Conservation (phyloP, 345 rosid genomes). For the Pseudoturritis turrita region DNA sequence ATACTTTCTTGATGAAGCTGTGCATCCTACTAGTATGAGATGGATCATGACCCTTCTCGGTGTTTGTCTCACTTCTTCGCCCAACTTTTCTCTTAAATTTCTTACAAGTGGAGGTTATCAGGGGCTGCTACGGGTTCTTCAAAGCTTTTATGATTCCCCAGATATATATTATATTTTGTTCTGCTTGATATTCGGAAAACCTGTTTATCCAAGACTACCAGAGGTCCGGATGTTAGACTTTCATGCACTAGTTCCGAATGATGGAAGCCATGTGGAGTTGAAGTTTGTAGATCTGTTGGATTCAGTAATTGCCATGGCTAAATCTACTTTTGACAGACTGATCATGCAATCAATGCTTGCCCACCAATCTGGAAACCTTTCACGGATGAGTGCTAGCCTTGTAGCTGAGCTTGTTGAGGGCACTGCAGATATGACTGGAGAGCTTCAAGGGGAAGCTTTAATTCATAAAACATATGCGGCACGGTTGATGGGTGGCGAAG, state of each 20-base stretch:
- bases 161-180: constrained; percentile 91
- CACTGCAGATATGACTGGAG: constrained; percentile 67
- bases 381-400: constrained; percentile 67
- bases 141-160: constrained; percentile 88
- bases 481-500: constrained; percentile 91
- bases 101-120: constrained; percentile 86
- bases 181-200: constrained; percentile 81
- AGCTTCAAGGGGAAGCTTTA: constrained; percentile 96
- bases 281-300: constrained; percentile 87
- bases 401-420: constrained; percentile 83
- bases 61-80: constrained; percentile 76
- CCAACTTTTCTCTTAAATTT: constrained; percentile 78
- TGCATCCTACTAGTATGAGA: constrained; percentile 96
- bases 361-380: constrained; percentile 73
- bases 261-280: constrained; percentile 62
- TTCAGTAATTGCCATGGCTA: constrained; percentile 80
- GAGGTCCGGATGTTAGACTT: constrained; percentile 97
- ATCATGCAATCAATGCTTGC: constrained; percentile 75
- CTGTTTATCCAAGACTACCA: constrained; percentile 91
- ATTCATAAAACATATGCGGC: constrained; percentile 98
- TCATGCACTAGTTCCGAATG: constrained; percentile 83
- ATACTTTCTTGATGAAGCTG: constrained; percentile 94
- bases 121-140: constrained; percentile 75
- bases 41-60: constrained; percentile 98
- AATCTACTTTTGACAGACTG: constrained; percentile 82